phyloP scores from a whole-genome alignment of 805 yeast genomes.

The Diddensiella caesifluorescens region DNA sequence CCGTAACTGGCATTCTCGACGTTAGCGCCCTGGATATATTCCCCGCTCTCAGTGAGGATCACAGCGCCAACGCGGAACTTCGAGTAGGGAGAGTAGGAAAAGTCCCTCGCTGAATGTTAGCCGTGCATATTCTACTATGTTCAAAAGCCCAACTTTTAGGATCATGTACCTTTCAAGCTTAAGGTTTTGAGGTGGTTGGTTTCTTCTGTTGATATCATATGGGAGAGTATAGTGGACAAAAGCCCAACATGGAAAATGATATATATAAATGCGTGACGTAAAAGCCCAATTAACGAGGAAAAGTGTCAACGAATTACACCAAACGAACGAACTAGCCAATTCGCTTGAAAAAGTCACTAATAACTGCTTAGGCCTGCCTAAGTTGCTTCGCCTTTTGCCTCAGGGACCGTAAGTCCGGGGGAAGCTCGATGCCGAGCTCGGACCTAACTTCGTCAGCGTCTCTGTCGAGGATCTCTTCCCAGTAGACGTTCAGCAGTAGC shows the following conservation, averaged over 20 bases:
- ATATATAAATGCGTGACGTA: too few species aligned
- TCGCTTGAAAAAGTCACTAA: not conserved
- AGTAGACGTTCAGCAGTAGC: constrained; percentile 79
- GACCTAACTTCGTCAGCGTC: constrained; percentile 68
- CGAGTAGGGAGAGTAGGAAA: constrained; percentile 67
- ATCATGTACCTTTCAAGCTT: too few species aligned
- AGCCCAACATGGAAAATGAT: too few species aligned
- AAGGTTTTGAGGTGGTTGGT: too few species aligned
- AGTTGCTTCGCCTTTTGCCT: constrained; percentile 35
- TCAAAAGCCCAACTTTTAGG: too few species aligned
- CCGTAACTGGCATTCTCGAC: constrained; percentile 91
- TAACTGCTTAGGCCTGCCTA: not conserved
- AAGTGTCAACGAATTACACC: not conserved
- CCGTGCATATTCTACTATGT: too few species aligned
- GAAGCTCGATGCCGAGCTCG: constrained; percentile 68
- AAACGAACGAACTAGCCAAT: not conserved
- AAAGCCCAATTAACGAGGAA: too few species aligned
- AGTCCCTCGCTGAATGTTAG: constrained; percentile 41
- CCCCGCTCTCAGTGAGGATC: constrained; percentile 48
- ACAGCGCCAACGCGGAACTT: constrained; percentile 82
- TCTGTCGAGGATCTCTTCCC: constrained; percentile 77
- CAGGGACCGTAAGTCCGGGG: constrained; percentile 71
- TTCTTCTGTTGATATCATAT: too few species aligned
- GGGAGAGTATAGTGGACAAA: too few species aligned
- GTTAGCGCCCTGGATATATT: constrained; percentile 67